A percentile compares a stretch with the other conserved stretches of the same genome.
These are phyloP conservation scores for Acacia confusa DNA, from an alignment of 306 rosid genomes.

Conservation along the genomic window DNA sequence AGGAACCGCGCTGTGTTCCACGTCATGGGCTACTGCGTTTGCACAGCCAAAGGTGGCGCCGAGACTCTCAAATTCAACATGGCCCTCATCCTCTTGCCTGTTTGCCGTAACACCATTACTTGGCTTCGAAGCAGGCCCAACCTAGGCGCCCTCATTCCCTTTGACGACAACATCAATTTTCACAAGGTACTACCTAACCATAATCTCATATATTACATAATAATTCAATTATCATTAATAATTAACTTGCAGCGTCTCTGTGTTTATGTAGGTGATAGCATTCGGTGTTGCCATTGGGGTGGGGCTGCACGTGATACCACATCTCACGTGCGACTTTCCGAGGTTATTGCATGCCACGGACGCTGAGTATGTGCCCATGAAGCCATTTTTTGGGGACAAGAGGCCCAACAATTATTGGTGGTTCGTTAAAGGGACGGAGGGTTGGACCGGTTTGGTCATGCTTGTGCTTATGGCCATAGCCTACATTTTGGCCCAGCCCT, in stretches of 20 bases:
- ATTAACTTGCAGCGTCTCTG: neutral
- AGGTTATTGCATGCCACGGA: conserved; percentile 63
- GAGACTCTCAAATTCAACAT: conserved; percentile 89
- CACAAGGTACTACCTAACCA: conserved; percentile 54
- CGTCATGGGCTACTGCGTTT: conserved; percentile 86
- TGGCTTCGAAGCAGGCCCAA: conserved; percentile 79
- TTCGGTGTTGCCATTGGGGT: conserved; percentile 74
- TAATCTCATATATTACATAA: neutral
- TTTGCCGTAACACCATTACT: conserved; percentile 84
- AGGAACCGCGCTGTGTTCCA: conserved; percentile 62
- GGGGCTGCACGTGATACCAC: conserved; percentile 61
- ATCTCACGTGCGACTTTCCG: conserved; percentile 87
- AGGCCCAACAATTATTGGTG: conserved; percentile 84
- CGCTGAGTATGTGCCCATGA: conserved; percentile 59
- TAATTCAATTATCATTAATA: neutral
- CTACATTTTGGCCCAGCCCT: conserved; percentile 76
- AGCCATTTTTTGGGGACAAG: conserved; percentile 51
- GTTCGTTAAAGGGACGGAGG: conserved; percentile 88
- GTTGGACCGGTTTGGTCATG: conserved; percentile 84
- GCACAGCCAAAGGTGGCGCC: conserved; percentile 80
- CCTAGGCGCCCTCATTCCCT: conserved; percentile 65
- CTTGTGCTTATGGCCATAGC: conserved; percentile 85
- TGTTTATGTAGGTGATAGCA: conserved; percentile 57
- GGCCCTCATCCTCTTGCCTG: conserved; percentile 83
- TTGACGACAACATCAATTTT: conserved; percentile 86